These are phyloP conservation scores for Phytopythium vexans DNA, from an alignment of 352 stramenopile genomes.

Conservation along the genomic window DNA sequence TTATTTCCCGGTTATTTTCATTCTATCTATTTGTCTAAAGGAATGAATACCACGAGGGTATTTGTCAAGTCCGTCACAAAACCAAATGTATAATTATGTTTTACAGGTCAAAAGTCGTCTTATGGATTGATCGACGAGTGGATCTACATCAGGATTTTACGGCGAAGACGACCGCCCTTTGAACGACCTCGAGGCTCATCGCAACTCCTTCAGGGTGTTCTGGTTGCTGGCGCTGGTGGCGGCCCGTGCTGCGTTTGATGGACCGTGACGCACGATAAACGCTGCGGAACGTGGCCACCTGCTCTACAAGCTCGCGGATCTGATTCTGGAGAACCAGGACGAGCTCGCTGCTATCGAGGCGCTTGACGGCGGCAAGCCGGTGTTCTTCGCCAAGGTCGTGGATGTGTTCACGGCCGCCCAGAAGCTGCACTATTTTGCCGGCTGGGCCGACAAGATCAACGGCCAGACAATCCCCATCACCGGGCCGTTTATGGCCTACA, in stretches of 20 bases:
- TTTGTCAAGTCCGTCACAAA: no score
- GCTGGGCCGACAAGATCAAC: constrained; percentile 83
- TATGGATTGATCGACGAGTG: no score
- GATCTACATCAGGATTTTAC: no score
- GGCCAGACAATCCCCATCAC: constrained; percentile 70
- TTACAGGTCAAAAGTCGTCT: no score
- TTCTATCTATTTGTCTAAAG: no score
- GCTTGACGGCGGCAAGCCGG: constrained; percentile 94
- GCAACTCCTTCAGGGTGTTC: no score
- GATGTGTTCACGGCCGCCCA: constrained; percentile 72
- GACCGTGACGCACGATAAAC: constrained; percentile 53
- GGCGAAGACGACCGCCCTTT: no score
- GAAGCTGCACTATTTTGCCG: constrained; percentile 93
- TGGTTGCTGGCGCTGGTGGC: no score
- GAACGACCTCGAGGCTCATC: no score
- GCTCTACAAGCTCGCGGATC: constrained; percentile 40
- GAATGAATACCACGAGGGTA: no score
- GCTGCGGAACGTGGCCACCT: constrained; percentile 33
- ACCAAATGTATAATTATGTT: no score
- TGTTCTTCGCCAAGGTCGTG: constrained; percentile 82
- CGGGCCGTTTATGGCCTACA: constrained; percentile 55
- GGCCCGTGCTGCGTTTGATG: constrained; percentile 63
- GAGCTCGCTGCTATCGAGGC: constrained; percentile 86
- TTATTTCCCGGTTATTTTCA: no score
- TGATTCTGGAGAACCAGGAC: constrained; percentile 46